These are phyloP conservation scores for Sungouiella blattae DNA, from an alignment of 805 yeast species.

Conservation along the genomic window DNA sequence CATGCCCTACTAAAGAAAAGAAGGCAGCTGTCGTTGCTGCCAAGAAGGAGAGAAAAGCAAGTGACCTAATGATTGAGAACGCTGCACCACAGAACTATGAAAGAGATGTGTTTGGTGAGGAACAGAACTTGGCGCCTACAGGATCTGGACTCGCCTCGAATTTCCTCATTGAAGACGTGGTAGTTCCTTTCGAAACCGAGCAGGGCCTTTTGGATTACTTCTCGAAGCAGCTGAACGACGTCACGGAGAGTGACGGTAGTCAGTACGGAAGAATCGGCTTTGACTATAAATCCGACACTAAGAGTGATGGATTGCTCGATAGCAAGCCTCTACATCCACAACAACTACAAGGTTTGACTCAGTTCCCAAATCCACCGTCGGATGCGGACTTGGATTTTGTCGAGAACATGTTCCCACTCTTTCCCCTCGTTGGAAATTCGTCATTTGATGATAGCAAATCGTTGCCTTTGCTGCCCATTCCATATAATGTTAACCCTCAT, in stretches of 20 bases:
- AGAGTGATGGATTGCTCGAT: background rate
- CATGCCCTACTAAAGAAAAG: conserved; percentile 30
- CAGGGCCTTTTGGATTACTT: conserved; percentile 42
- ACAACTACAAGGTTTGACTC: conserved; percentile 3
- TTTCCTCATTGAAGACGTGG: conserved; percentile 29
- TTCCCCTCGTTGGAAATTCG: conserved; percentile 38
- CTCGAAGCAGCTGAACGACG: conserved; percentile 6
- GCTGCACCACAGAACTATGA: too few species aligned
- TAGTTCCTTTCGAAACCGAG: conserved; percentile 29
- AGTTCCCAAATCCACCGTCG: conserved; percentile 14
- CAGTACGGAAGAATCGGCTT: background rate
- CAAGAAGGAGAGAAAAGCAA: conserved; percentile 7
- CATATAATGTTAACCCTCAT: too few species aligned
- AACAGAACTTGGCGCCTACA: background rate
- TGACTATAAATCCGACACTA: background rate
- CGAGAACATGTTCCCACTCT: conserved; percentile 39
- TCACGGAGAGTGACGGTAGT: background rate
- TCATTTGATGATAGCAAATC: conserved; percentile 35
- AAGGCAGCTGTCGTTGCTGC: conserved; percentile 8
- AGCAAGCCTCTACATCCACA: conserved; percentile 1
- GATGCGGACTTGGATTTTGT: conserved; percentile 25
- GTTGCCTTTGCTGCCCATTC: conserved; percentile 33
- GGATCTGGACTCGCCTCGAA: conserved; percentile 5
- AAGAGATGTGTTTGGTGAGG: background rate
- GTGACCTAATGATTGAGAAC: too few species aligned